Base-by-base conservation (phyloP, 2,329 filamentous ascomycete species). In the Sphaerulina populicola region DNA sequence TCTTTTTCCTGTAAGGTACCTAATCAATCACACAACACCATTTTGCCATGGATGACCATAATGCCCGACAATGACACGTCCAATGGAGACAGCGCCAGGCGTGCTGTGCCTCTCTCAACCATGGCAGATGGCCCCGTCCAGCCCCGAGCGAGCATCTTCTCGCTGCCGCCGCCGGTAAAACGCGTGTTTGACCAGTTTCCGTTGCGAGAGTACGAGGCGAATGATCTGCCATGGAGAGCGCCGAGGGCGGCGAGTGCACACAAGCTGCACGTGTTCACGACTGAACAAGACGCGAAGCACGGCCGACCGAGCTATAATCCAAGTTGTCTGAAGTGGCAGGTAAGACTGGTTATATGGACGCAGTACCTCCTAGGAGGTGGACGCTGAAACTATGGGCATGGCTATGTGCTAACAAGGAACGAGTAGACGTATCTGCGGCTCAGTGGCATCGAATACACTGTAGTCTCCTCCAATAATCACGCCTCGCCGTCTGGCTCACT, bases 301-400 rank as follows among this genome's bases (percentile, higher is more conserved):
- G 82, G 81, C 4, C 71, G 74, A 29, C 86, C 89, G 23, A 94
- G 88, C 58, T 94, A 85, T 72, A 97, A 97, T 67, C 93, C 93
- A 9, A 81, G 83, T 52, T 98, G 93, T 73, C 75, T 97, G 64
- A 95, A 91, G 74, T 97, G 89, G 89, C 93, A 97, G 86, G 88
- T 91, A 62, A 60, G 80, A 68, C 7, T 31, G 49, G 44, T 7
- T 2, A 6, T 23, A 2, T 23, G 44, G 15, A 44, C 3, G 9
- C 8, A 21, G 8, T n/a, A n/a, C n/a, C n/a, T n/a, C n/a, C n/a
- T n/a, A 10, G 6, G 10, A 36, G 33, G 35, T 35, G 43, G 11
- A 35, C 35, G 12, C 43, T n/a, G 42, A 36, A 49, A 15, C 23
- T 18, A 10, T 9, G 2, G 9, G 12, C 38, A 31, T 27, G 12